A percentile compares a stretch with the other conserved stretches of the same genome.
Conservation (phyloP, 202 grass and related monocot genomes). For the Cymbopogon flexuosus region DNA sequence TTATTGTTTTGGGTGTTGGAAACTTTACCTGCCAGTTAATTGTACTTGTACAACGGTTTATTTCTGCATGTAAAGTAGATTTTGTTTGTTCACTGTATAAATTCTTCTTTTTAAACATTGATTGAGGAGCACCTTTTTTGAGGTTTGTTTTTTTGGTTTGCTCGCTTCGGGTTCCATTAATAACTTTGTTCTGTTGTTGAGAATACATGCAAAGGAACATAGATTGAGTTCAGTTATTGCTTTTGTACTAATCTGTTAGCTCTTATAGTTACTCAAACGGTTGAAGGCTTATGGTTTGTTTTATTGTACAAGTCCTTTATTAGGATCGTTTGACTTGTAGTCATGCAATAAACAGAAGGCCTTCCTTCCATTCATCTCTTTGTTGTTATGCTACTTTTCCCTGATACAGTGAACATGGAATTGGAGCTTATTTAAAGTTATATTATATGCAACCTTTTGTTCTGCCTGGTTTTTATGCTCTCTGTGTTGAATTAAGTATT, state of each 20-base stretch:
- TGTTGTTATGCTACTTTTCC: slow-evolving; percentile 16
- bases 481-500: background rate
- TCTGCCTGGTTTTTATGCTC: background rate
- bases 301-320: background rate
- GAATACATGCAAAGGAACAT: background rate
- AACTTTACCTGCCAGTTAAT: background rate
- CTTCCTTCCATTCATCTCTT: background rate
- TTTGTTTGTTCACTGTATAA: background rate
- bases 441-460: background rate
- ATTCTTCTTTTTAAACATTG: background rate
- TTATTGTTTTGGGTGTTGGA: background rate
- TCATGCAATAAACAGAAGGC: background rate
- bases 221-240: background rate
- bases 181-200: background rate
- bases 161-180: background rate
- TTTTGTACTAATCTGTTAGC: background rate
- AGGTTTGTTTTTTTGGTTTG: background rate
- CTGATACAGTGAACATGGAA: background rate
- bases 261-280: background rate
- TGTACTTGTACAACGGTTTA: background rate
- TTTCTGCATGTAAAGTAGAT: background rate
- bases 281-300: background rate
- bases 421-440: background rate
- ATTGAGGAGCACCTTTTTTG: background rate
- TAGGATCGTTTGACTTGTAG: background rate